A percentile compares a stretch with the other conserved stretches of the same genome.
These are phyloP conservation scores for Gnomoniopsis smithogilvyi DNA, from an alignment of 2,329 filamentous ascomycete genomes.

Conservation along the genomic window DNA sequence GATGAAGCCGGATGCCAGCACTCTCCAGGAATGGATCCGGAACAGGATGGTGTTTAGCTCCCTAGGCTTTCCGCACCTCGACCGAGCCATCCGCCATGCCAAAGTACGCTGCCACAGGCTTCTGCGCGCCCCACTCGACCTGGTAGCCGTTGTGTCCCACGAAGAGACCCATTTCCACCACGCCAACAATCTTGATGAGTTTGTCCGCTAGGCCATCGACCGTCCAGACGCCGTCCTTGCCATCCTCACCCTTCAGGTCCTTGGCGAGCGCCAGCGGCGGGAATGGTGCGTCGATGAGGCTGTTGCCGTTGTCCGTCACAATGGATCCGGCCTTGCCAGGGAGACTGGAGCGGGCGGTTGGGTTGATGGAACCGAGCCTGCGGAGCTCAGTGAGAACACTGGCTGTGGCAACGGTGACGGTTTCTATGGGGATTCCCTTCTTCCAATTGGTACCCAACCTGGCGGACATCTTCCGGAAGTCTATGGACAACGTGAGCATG, in stretches of 20 bases:
- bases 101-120: slow-evolving; percentile 92
- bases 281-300: slow-evolving; percentile 92
- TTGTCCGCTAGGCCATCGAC: slow-evolving; percentile 69
- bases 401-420: slow-evolving; percentile 78
- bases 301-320: slow-evolving; percentile 77
- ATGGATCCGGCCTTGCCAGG: slow-evolving; percentile 79
- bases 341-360: slow-evolving; percentile 68
- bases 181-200: slow-evolving; percentile 79
- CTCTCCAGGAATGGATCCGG: neutral
- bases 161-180: slow-evolving; percentile 91
- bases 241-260: slow-evolving; percentile 47
- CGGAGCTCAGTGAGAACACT: slow-evolving; percentile 72
- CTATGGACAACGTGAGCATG: slow-evolving; percentile 37
- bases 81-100: slow-evolving; percentile 78
- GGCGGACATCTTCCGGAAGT: slow-evolving; percentile 84
- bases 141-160: slow-evolving; percentile 75
- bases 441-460: slow-evolving; percentile 76
- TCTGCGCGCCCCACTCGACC: slow-evolving; percentile 72
- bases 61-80: slow-evolving; percentile 36
- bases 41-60: neutral
- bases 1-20: neutral
- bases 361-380: slow-evolving; percentile 68
- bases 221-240: slow-evolving; percentile 71
- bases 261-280: slow-evolving; percentile 62
- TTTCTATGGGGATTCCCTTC: slow-evolving; percentile 84